These are phyloP conservation scores for Penicillium psychrosexuale DNA, from an alignment of 2,329 filamentous ascomycete genomes.

Conservation along the genomic window DNA sequence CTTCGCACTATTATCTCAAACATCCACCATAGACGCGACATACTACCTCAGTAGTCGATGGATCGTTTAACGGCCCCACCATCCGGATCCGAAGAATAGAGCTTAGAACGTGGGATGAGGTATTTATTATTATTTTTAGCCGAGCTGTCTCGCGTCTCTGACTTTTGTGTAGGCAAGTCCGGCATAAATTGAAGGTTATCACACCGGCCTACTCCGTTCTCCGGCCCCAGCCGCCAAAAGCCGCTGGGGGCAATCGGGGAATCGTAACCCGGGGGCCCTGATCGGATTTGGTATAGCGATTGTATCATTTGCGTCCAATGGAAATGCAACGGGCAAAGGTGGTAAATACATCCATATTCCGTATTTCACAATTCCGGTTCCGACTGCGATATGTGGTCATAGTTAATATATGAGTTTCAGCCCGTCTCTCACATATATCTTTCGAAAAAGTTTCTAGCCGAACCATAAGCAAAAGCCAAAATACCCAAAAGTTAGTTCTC, in stretches of 20 bases:
- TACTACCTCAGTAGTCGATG: neutral
- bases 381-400: neutral
- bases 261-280: neutral
- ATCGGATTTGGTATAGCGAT: neutral
- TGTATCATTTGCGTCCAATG: slow-evolving; percentile 2
- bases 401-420: neutral
- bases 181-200: neutral
- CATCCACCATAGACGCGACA: neutral
- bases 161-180: neutral
- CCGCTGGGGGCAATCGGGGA: slow-evolving; percentile 1
- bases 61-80: slow-evolving; percentile 29
- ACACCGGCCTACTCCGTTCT: slow-evolving; percentile 1
- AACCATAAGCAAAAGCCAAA: slow-evolving; percentile 2
- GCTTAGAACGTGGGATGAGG: slow-evolving; percentile 4
- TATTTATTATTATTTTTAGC: neutral
- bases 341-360: neutral
- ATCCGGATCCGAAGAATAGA: slow-evolving; percentile 24
- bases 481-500: neutral
- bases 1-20: neutral
- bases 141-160: neutral
- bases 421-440: neutral
- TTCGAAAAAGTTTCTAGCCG: neutral
- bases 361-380: neutral
- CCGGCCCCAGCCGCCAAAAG: neutral
- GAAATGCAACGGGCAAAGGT: neutral